Evolutionary conservation across 139 green algal species (phyloP).

Genomic region (Trebouxia sp.): DNA sequence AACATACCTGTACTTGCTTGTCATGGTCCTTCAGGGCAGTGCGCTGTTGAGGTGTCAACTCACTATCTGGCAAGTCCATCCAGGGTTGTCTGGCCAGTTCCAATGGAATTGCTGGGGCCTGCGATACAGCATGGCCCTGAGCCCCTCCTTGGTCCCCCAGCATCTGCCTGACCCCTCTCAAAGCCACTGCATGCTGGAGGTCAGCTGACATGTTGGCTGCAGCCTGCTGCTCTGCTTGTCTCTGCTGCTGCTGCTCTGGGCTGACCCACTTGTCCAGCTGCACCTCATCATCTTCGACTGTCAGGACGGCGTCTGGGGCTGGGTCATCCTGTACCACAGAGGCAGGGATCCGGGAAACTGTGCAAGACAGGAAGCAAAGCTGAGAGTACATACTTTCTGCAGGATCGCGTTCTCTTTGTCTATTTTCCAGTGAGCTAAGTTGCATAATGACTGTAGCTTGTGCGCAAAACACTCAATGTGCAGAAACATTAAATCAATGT

Average conservation of each 20-base stretch:
- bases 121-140: background rate
- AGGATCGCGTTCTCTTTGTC: background rate
- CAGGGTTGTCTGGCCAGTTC: slow-evolving; percentile 12
- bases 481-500: too few relatives aligned
- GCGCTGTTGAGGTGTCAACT: background rate
- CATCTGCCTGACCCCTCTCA: slow-evolving; percentile 13
- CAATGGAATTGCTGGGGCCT: background rate
- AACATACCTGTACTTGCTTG: slow-evolving; percentile 17
- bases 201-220: background rate
- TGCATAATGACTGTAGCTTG: too few relatives aligned
- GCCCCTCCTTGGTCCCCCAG: background rate
- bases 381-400: background rate
- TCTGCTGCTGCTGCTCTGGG: background rate
- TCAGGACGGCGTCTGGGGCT: background rate
- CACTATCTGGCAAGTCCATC: slow-evolving; percentile 11
- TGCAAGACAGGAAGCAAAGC: background rate
- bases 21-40: background rate
- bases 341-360: background rate
- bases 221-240: background rate
- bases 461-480: too few relatives aligned
- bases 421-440: background rate
- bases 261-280: background rate
- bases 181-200: background rate
- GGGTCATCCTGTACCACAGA: background rate
- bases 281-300: slow-evolving; percentile 12